Conservation (phyloP, 2,329 filamentous ascomycete genomes). For the Colletotrichum phormii region DNA sequence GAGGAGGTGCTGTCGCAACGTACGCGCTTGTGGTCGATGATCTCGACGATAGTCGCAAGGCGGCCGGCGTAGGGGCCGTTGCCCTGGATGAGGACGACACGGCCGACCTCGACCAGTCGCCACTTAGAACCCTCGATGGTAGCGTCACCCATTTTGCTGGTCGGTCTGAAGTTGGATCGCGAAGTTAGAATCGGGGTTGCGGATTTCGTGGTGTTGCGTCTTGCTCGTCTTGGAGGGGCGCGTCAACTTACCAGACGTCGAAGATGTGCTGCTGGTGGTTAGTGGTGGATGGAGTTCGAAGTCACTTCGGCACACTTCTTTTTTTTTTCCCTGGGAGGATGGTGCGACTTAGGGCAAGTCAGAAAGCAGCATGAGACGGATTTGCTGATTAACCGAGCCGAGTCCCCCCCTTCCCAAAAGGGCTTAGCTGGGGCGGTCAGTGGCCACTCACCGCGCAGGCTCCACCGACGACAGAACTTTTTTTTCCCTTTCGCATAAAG, state of each 20-base stretch:
- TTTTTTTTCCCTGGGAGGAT: conserved; percentile 15
- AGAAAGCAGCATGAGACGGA: background rate
- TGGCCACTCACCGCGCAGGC: conserved; percentile 3
- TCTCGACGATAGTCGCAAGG: conserved; percentile 96
- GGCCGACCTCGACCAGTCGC: conserved; percentile 98
- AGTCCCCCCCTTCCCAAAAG: background rate
- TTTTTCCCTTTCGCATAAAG: conserved; percentile 15
- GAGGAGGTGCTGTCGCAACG: conserved; percentile 57
- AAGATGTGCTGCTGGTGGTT: conserved; percentile 37
- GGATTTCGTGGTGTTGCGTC: conserved; percentile 39
- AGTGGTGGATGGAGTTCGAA: conserved; percentile 19
- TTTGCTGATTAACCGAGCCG: conserved; percentile 26
- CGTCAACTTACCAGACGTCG: conserved; percentile 37
- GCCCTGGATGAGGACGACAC: conserved; percentile 89
- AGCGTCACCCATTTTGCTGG: conserved; percentile 83
- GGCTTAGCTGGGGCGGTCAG: conserved; percentile 10
- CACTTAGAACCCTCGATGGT: conserved; percentile 85
- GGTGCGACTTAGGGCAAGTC: conserved; percentile 7
- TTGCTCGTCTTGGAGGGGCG: conserved; percentile 35
- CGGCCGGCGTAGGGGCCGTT: conserved; percentile 84
- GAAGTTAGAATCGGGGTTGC: conserved; percentile 39
- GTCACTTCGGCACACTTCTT: conserved; percentile 21
- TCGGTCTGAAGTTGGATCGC: conserved; percentile 58
- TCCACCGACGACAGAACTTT: conserved; percentile 28
- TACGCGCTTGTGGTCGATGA: conserved; percentile 99